A percentile compares a stretch with the other conserved stretches of the same genome.
Evolutionary conservation across 306 rosid species (phyloP).

Genomic region (Dryas drummondii): DNA sequence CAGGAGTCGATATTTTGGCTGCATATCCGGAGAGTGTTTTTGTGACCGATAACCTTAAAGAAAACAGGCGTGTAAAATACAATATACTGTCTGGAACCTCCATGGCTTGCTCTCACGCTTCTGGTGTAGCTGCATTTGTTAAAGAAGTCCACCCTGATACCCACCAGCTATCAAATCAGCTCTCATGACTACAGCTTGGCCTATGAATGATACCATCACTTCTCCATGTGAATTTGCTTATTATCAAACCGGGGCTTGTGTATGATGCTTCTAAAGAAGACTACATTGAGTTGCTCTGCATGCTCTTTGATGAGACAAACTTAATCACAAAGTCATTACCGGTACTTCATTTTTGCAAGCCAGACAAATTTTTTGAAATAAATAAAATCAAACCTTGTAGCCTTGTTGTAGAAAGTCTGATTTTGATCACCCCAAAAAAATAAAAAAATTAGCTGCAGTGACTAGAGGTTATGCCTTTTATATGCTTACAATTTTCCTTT

Average conservation of each 20-base stretch:
- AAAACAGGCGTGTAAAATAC: constrained; percentile 17
- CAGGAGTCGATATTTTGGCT: constrained; percentile 31
- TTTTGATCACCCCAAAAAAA: no score
- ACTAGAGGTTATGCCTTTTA: no score
- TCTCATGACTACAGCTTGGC: constrained; percentile 25
- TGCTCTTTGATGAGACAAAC: background rate
- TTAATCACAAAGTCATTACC: no score
- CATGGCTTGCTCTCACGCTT: constrained; percentile 36
- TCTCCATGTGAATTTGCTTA: constrained; percentile 26
- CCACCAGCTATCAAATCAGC: constrained; percentile 33
- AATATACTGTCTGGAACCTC: constrained; percentile 35
- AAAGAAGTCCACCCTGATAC: constrained; percentile 27
- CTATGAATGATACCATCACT: background rate
- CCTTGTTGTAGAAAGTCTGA: no score
- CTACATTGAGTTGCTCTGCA: constrained; percentile 24
- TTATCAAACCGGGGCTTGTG: constrained; percentile 30
- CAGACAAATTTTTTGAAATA: no score
- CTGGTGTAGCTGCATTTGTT: constrained; percentile 34
- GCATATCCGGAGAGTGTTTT: constrained; percentile 21
- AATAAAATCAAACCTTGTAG: no score
- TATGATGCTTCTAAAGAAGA: constrained; percentile 26
- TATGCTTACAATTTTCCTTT: no score
- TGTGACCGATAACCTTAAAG: background rate
- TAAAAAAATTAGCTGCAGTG: background rate
- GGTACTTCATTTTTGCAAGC: no score